A percentile compares a stretch with the other conserved stretches of the same genome.
These are phyloP conservation scores for Phallus indusiatus DNA, from an alignment of 768 basidiomycete species.

Conservation along the genomic window DNA sequence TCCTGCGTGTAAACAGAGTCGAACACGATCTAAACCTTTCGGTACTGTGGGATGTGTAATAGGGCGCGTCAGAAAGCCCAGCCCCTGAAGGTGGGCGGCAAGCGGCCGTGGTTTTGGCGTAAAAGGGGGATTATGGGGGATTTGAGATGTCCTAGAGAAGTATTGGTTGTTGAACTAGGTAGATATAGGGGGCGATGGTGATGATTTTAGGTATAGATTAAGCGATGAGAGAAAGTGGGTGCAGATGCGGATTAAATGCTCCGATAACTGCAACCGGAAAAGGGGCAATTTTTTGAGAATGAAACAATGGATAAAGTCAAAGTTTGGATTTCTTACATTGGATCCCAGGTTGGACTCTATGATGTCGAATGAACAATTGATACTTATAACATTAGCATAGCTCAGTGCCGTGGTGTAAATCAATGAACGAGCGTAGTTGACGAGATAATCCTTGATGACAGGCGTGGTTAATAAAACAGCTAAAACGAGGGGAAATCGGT, in stretches of 20 bases:
- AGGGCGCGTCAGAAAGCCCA: slow-evolving; percentile 57
- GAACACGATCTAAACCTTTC: slow-evolving; percentile 71
- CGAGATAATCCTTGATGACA: slow-evolving; percentile 69
- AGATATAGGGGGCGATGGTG: slow-evolving; percentile 22
- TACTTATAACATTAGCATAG: slow-evolving; percentile 64
- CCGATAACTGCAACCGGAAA: slow-evolving; percentile 20
- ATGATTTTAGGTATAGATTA: slow-evolving; percentile 26
- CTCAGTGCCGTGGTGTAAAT: slow-evolving; percentile 88
- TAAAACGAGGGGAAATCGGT: slow-evolving; percentile 16
- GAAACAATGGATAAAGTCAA: slow-evolving; percentile 1
- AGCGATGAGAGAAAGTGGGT: slow-evolving; percentile 28
- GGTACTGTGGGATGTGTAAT: slow-evolving; percentile 89
- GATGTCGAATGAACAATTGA: slow-evolving; percentile 72
- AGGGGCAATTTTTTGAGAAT: neutral
- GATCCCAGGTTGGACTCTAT: slow-evolving; percentile 59
- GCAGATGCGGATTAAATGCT: slow-evolving; percentile 36
- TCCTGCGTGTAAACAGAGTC: slow-evolving; percentile 81
- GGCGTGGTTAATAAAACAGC: slow-evolving; percentile 71
- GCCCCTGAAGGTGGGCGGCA: slow-evolving; percentile 48
- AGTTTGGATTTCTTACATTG: slow-evolving; percentile 29
- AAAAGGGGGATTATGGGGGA: slow-evolving; percentile 84
- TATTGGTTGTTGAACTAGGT: slow-evolving; percentile 7
- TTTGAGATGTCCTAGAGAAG: slow-evolving; percentile 17
- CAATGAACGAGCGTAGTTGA: slow-evolving; percentile 87
- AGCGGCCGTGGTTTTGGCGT: slow-evolving; percentile 70